phyloP scores from a whole-genome alignment of 2,329 filamentous ascomycete genomes.

The Microdochium trichocladiopsis region DNA sequence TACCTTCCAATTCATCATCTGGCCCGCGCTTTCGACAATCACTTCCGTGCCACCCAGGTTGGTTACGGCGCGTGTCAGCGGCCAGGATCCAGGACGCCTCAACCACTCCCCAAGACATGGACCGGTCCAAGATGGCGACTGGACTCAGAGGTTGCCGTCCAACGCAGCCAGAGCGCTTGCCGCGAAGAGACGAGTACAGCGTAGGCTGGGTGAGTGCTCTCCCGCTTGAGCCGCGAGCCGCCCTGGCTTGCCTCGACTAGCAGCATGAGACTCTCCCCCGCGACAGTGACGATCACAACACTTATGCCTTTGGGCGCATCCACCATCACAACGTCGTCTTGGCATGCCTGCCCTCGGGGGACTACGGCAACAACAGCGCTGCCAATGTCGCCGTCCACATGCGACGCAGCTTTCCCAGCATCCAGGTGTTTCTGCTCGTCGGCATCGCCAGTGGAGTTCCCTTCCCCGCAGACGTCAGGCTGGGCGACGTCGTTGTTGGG shows the following conservation, averaged over 20 bases:
- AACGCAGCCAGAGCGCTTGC: background rate
- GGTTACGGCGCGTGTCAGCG: background rate
- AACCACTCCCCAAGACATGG: background rate
- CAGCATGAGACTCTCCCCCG: slow-evolving; percentile 9
- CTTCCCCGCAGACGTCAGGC: slow-evolving; percentile 11
- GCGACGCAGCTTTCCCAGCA: slow-evolving; percentile 9
- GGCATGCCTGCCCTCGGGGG: slow-evolving; percentile 8
- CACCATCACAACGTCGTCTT: slow-evolving; percentile 10
- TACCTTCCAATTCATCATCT: background rate
- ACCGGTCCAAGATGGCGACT: background rate
- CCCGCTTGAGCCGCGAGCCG: slow-evolving; percentile 19
- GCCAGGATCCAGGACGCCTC: background rate
- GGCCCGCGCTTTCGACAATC: background rate
- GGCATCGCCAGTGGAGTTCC: slow-evolving; percentile 18
- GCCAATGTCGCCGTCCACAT: too few species aligned
- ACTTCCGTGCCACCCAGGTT: background rate
- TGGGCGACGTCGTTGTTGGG: slow-evolving; percentile 17
- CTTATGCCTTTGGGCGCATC: slow-evolving; percentile 14
- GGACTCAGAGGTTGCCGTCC: background rate
- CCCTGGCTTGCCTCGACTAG: slow-evolving; percentile 19
- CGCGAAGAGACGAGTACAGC: slow-evolving; percentile 10
- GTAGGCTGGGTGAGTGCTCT: slow-evolving; percentile 25
- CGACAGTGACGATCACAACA: slow-evolving; percentile 8
- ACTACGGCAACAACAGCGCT: slow-evolving; percentile 8
- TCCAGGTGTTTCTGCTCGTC: slow-evolving; percentile 14